Evolutionary conservation across 2,329 filamentous ascomycete species (phyloP), one percentile per base, ranked within the genome.

Genomic region (Ceratocystiopsis sp.): DNA sequence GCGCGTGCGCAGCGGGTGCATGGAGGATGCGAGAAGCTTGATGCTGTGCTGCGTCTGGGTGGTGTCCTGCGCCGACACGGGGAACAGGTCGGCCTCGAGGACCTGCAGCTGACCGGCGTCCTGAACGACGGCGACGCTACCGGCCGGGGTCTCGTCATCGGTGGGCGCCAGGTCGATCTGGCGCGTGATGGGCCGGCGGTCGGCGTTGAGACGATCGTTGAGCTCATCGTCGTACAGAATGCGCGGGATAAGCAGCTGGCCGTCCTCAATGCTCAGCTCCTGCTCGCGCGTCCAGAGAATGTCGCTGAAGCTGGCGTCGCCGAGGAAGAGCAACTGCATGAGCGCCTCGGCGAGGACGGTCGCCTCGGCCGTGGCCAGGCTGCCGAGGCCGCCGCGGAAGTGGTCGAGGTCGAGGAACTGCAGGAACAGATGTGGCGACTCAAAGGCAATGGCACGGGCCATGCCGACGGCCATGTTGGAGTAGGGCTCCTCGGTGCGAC

Each of bases 211-310:
- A 7, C 49, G 44, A 16, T 42, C 40, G 34, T 53, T 53, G 41
- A 44, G 41, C 13, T 44, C 43, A 11, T 35, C 41, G 40, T 47
- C 44, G 8, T 35, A 44, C 11, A 46, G 33, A 15, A 52, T 41
- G 11, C 59, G 52, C 10, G 58, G 56, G 21, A 61, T 53, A 16
- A 53, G 35, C 6, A 51, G 29, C 4, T 49, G 45, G 2, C 54
- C 57, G 32, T 53, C 34, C 5, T 51, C 29, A 12, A 59, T 36
- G 15, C 47, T 47, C 3, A 56, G 25, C 39, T 61, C 57, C 2
- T 45, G 40, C 46, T 50, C 48, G 19, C 42, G 39, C 4, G 44
- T 40, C 34, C 45, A 47, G 21, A 47, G 40, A 10, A 48, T 40
- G 38, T 47, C 41, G 32, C 17, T n/a, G 25, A 45, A 45, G 10